A percentile compares a stretch with the other conserved stretches of the same genome.
Conservation (phyloP, 1,139 yeast genomes). For the Diutina ranongensis region DNA sequence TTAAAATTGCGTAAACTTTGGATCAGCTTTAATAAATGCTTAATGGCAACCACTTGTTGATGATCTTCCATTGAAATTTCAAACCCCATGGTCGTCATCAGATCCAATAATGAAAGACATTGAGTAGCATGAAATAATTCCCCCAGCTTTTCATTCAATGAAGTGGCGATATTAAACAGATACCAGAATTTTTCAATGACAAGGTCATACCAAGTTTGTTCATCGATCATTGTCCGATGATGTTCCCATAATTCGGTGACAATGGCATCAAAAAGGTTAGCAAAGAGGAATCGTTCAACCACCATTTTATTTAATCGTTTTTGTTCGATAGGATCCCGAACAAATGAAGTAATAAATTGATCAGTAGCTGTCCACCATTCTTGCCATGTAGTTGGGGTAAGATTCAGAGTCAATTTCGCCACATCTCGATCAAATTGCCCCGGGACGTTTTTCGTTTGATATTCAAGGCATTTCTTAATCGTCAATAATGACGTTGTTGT, state of each 20-base stretch:
- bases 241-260: constrained; percentile 11
- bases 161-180: constrained; percentile 36
- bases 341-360: constrained; percentile 1
- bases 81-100: constrained; percentile 8
- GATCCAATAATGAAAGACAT: constrained; percentile 27
- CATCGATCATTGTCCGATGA: constrained; percentile 11
- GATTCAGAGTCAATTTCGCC: background rate
- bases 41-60: constrained; percentile 14
- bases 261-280: constrained; percentile 25
- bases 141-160: constrained; percentile 37
- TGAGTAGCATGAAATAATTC: constrained; percentile 29
- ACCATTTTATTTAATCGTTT: constrained; percentile 15
- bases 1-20: constrained; percentile 23
- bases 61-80: constrained; percentile 11
- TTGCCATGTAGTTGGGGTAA: background rate
- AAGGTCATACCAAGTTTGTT: constrained; percentile 11
- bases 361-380: constrained; percentile 3
- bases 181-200: constrained; percentile 39
- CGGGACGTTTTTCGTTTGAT: background rate
- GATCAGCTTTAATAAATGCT: constrained; percentile 22
- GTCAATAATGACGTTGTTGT: background rate
- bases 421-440: background rate
- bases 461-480: background rate
- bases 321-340: background rate
- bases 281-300: constrained; percentile 26